Conservation (phyloP, 2,329 filamentous ascomycete species). For the Grosmannia clavigera region DNA sequence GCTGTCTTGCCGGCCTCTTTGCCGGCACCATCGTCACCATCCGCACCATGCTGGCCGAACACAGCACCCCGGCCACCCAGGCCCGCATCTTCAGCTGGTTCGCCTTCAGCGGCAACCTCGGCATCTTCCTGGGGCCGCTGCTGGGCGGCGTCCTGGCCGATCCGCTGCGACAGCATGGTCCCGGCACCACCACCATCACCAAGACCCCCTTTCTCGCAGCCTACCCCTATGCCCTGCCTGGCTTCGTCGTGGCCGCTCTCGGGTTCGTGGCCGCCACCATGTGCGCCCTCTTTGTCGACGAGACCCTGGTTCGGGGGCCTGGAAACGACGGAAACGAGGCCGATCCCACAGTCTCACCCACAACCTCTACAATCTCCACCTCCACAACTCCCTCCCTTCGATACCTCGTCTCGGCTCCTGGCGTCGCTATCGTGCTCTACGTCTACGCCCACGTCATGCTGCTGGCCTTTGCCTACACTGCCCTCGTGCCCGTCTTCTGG, state of each 20-base stretch:
- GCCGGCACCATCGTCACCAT: constrained; percentile 63
- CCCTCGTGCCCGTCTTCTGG: constrained; percentile 55
- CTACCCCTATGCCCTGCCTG: constrained; percentile 55
- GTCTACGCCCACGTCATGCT: constrained; percentile 55
- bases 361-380: neutral
- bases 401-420: constrained; percentile 48
- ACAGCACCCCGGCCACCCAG: constrained; percentile 56
- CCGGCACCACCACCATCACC: no score
- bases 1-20: constrained; percentile 62
- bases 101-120: constrained; percentile 61
- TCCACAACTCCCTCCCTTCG: constrained; percentile 24
- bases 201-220: constrained; percentile 42
- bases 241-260: constrained; percentile 42
- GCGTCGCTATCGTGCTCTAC: constrained; percentile 53
- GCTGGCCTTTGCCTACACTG: constrained; percentile 60
- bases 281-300: constrained; percentile 45
- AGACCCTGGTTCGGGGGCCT: constrained; percentile 35
- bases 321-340: neutral
- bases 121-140: constrained; percentile 59
- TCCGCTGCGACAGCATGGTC: constrained; percentile 48
- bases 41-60: constrained; percentile 65
- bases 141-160: constrained; percentile 58
- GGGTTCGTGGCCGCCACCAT: constrained; percentile 40
- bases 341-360: neutral
- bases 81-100: constrained; percentile 66